Base-by-base conservation (phyloP, 345 rosid species). In the Populus alba region DNA sequence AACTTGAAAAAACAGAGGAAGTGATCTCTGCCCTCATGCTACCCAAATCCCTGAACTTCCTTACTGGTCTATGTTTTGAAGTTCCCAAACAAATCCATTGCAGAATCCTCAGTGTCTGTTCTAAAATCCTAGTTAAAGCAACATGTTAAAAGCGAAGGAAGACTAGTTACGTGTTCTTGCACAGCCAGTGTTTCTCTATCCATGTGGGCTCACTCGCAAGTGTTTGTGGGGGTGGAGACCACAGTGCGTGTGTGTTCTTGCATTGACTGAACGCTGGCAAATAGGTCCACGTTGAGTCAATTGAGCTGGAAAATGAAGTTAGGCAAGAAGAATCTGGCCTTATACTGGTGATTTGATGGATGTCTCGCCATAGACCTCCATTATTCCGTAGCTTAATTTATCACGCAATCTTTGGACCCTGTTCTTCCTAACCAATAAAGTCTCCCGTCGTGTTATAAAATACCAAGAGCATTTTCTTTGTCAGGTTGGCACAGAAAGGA, bases 231-330 rank as follows among this genome's bases (percentile, higher is more conserved):
- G 71, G 23, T 75, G 77, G 78, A 79, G 83, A 53, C 76, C 73
- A 77, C 66, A 39, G 59, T 25, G 29, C 15, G n/a, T n/a, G 47
- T 33, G 23, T 68, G 43, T 16, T 55, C 27, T 76, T 68, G 38
- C 33, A 27, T 37, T n/a, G 7, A 66, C 41, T 45, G 23, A 11
- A 38, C 39, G 41, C 74, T 77, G 77, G 63, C 33, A 65, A 69
- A 53, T 66, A 62, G 49, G 77, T 51, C 66, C 57, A 73, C 61
- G 23, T 59, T 69, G 37, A 79, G 78, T 33, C 81, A 75, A 49
- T 72, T 78, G 68, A 81, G 81, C 81, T 81, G 86, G 75, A 81
- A 82, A 73, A 82, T 47, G 6, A 47, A 47, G 80, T n/a, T 51
- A 63, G 77, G 55, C 67, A 41, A 66, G 73, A 13, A 53, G 25